A percentile compares a stretch with the other conserved stretches of the same genome.
These are phyloP conservation scores for Fistulifera solaris DNA, from an alignment of 108 stramenopile genomes.

Conservation along the genomic window DNA sequence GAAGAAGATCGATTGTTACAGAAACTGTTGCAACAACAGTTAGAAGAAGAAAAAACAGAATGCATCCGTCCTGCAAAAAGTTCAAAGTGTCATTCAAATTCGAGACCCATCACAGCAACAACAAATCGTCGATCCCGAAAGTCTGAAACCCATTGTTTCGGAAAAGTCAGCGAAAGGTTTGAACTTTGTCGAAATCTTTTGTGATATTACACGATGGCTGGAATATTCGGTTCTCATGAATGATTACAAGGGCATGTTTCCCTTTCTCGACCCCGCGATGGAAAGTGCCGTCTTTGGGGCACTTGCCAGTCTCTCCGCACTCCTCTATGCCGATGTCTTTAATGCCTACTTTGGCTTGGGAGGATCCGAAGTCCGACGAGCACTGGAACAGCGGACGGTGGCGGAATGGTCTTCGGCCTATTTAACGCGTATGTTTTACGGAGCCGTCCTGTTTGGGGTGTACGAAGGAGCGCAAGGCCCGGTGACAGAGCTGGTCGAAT, in stretches of 20 bases:
- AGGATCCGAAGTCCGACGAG: constrained; percentile 33
- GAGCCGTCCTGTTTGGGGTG: constrained; percentile 66
- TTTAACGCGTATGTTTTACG: constrained; percentile 30
- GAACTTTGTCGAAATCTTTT: constrained; percentile 58
- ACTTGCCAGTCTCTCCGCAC: constrained; percentile 55
- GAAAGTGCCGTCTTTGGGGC: constrained; percentile 54
- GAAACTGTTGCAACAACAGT: constrained; percentile 32
- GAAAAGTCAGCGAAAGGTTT: background rate
- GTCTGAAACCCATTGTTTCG: constrained; percentile 1
- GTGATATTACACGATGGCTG: constrained; percentile 70
- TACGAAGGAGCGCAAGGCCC: constrained; percentile 55
- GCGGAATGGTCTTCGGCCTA: constrained; percentile 52
- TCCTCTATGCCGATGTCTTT: constrained; percentile 59
- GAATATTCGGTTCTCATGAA: constrained; percentile 52
- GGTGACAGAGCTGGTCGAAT: constrained; percentile 26
- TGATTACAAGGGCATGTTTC: constrained; percentile 43
- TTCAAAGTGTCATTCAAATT: background rate
- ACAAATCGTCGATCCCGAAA: background rate
- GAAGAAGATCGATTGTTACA: constrained; percentile 27
- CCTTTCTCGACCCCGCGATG: constrained; percentile 25
- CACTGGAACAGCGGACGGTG: constrained; percentile 34
- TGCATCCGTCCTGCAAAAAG: background rate
- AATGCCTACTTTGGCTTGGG: constrained; percentile 41
- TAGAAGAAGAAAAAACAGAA: constrained; percentile 11
- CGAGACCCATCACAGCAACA: constrained; percentile 3